phyloP scores from a whole-genome alignment of 2,329 filamentous ascomycete species.

The Nothophaeocryptopus gaeumannii region DNA sequence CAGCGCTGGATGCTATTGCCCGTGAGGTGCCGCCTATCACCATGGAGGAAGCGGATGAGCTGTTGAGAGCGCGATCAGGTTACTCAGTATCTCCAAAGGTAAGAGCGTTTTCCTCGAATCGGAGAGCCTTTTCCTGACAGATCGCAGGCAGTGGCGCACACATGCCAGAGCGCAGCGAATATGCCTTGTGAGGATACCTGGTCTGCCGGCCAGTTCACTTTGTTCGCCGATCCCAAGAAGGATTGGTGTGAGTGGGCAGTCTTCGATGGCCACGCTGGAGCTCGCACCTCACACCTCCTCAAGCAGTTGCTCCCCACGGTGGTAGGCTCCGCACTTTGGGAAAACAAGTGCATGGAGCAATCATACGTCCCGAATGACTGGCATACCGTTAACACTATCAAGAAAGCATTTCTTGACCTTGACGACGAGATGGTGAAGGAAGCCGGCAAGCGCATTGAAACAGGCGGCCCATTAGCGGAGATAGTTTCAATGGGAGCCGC shows the following conservation, averaged over 20 bases:
- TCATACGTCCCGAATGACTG: slow-evolving; percentile 27
- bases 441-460: slow-evolving; percentile 21
- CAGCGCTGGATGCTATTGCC: slow-evolving; percentile 19
- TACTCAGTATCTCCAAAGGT: slow-evolving; percentile 25
- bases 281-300: slow-evolving; percentile 30
- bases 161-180: slow-evolving; percentile 28
- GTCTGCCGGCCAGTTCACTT: slow-evolving; percentile 21
- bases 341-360: slow-evolving; percentile 21
- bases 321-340: slow-evolving; percentile 23
- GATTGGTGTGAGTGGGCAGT: slow-evolving; percentile 38
- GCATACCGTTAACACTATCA: slow-evolving; percentile 38
- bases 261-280: slow-evolving; percentile 43
- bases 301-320: slow-evolving; percentile 23
- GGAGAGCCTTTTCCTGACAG: background rate
- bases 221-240: slow-evolving; percentile 22
- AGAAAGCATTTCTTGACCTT: slow-evolving; percentile 39
- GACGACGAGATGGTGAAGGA: slow-evolving; percentile 38
- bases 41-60: slow-evolving; percentile 21
- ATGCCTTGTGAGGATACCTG: slow-evolving; percentile 32
- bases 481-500: slow-evolving; percentile 32
- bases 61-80: slow-evolving; percentile 22
- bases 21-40: slow-evolving; percentile 22
- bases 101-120: background rate
- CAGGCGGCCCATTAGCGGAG: slow-evolving; percentile 16
- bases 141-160: slow-evolving; percentile 24